Evolutionary conservation across 192 early-diverging fungal genomes (phyloP).

Genomic region (Spinellus fusiger): DNA sequence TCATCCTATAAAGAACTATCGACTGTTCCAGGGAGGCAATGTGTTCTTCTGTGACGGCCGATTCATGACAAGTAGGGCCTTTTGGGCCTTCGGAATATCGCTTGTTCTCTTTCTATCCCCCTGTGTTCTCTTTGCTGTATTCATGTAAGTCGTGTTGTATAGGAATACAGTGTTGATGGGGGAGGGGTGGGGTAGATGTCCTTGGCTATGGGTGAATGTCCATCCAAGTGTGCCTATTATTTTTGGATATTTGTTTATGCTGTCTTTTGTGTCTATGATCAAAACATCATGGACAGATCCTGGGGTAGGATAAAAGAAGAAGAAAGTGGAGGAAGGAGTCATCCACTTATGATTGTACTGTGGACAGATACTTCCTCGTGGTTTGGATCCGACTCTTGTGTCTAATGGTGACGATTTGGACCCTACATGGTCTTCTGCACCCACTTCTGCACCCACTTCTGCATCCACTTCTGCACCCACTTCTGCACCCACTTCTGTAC

Average conservation of each 20-base stretch:
- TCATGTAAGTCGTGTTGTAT: slow-evolving; percentile 32
- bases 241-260: slow-evolving; percentile 58
- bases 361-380: slow-evolving; percentile 56
- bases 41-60: slow-evolving; percentile 59
- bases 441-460: too few species aligned
- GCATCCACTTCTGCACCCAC: too few species aligned
- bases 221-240: slow-evolving; percentile 58
- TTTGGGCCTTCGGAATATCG: slow-evolving; percentile 56
- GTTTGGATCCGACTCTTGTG: too few species aligned
- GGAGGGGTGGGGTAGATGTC: slow-evolving; percentile 39
- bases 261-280: slow-evolving; percentile 61
- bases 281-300: slow-evolving; percentile 75
- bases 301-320: slow-evolving; percentile 43
- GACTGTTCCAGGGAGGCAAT: slow-evolving; percentile 48
- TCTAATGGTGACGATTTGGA: too few species aligned
- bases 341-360: not conserved
- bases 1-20: slow-evolving; percentile 38
- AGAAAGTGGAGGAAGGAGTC: not conserved
- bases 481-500: too few species aligned
- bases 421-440: too few species aligned
- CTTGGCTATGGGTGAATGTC: slow-evolving; percentile 57
- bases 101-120: slow-evolving; percentile 52
- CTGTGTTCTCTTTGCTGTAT: slow-evolving; percentile 52
- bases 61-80: slow-evolving; percentile 57
- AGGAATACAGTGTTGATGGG: not conserved